Percentiles rank a stretch among this genome's conserved stretches.
Conservation (phyloP, 495 filamentous ascomycete species). For the Daldinia grandis region DNA sequence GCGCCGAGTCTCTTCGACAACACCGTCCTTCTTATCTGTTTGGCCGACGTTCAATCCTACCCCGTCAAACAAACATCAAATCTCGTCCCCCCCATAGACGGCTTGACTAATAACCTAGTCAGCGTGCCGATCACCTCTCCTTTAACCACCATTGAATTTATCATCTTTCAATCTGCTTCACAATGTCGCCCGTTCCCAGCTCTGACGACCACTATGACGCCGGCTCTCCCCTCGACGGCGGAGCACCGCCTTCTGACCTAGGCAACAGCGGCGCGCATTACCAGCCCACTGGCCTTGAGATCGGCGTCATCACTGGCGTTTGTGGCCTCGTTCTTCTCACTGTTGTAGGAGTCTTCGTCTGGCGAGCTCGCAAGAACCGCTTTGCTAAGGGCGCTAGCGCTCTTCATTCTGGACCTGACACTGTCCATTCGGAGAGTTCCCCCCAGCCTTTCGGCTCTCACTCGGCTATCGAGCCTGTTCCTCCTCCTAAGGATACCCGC, state of each 20-base stretch:
- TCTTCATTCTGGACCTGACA: conserved; percentile 1
- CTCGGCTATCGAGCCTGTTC: conserved; percentile 7
- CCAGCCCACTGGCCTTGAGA: conserved; percentile 39
- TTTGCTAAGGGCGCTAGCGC: conserved; percentile 15
- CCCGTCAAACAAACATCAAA: conserved; percentile 29
- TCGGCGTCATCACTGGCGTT: conserved; percentile 42
- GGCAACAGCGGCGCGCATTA: conserved; percentile 24
- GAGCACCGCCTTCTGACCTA: conserved; percentile 32
- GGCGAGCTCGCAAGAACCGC: conserved; percentile 41
- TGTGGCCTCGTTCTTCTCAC: conserved; percentile 30
- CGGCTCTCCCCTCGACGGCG: conserved; percentile 42
- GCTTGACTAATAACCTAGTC: conserved; percentile 39
- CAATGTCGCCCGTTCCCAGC: conserved; percentile 38
- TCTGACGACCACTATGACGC: conserved; percentile 36
- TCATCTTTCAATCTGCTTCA: neutral
- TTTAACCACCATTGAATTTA: neutral
- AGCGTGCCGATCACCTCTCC: conserved; percentile 28
- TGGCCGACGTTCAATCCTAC: conserved; percentile 4
- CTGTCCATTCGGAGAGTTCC: conserved; percentile 7
- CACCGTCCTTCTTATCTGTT: conserved; percentile 6
- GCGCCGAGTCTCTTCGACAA: conserved; percentile 9
- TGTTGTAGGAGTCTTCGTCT: conserved; percentile 41
- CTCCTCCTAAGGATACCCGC: conserved; percentile 33
- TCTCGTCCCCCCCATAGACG: conserved; percentile 15
- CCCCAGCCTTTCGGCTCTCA: conserved; percentile 6